Conservation (phyloP, 139 green algal genomes). For the Spirogloea muscicola region DNA sequence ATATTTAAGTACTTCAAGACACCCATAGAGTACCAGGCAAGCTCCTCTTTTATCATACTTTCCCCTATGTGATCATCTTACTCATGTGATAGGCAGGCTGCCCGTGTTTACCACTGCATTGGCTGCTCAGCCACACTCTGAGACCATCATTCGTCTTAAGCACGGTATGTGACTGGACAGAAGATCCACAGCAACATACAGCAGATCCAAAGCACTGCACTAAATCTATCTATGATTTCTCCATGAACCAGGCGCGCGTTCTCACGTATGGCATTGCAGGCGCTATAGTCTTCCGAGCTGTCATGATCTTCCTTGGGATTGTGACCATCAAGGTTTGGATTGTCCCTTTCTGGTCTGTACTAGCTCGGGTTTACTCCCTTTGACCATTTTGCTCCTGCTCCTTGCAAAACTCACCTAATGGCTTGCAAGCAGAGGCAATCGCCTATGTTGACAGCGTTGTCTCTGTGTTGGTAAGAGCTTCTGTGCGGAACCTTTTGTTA, state of each 20-base stretch:
- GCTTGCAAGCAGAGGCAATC: too few species aligned
- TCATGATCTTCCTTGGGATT: slow-evolving; percentile 39
- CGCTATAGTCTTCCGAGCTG: slow-evolving; percentile 76
- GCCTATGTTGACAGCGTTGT: too few species aligned
- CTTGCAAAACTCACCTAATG: too few species aligned
- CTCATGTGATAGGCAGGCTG: not conserved
- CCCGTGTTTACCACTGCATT: not conserved
- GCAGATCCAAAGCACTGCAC: too few species aligned
- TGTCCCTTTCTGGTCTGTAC: too few species aligned
- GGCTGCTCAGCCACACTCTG: not conserved
- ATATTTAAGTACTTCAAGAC: slow-evolving; percentile 77
- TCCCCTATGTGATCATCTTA: not conserved
- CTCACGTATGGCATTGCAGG: slow-evolving; percentile 84
- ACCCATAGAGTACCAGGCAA: slow-evolving; percentile 60
- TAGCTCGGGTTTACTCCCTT: not conserved
- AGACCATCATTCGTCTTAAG: too few species aligned
- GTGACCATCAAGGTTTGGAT: slow-evolving; percentile 14
- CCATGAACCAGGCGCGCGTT: slow-evolving; percentile 64
- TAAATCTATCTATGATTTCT: too few species aligned
- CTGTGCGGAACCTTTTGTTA: too few species aligned
- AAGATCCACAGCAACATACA: too few species aligned
- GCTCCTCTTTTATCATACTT: not conserved
- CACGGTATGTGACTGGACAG: too few species aligned
- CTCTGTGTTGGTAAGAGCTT: too few species aligned
- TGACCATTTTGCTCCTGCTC: too few species aligned